Conservation (phyloP, 1,284 basidiomycete genomes). For the Retiboletus flavoniger region DNA sequence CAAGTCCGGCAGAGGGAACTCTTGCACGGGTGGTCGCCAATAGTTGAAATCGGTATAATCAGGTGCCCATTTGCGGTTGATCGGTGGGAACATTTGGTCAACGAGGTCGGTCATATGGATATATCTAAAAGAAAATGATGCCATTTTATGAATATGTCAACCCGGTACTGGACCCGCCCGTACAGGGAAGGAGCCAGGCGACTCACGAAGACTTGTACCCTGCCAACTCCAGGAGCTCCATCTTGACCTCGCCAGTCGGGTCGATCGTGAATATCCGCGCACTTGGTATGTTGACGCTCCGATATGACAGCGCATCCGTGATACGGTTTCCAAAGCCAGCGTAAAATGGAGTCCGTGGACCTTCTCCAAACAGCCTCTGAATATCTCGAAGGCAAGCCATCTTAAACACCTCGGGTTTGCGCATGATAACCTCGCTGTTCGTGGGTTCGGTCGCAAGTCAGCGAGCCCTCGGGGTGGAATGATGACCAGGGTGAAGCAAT, state of each 20-base stretch:
- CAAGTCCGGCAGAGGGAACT: constrained; percentile 86
- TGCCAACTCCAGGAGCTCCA: constrained; percentile 92
- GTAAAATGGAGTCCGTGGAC: constrained; percentile 81
- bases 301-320: constrained; percentile 96
- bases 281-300: constrained; percentile 92
- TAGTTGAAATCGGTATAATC: constrained; percentile 98
- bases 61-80: constrained; percentile 81
- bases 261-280: constrained; percentile 98
- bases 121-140: constrained; percentile 50
- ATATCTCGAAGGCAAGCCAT: constrained; percentile 99
- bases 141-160: neutral
- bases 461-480: neutral
- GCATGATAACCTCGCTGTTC: constrained; percentile 91
- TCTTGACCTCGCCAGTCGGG: constrained; percentile 93
- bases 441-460: neutral
- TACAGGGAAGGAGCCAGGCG: neutral
- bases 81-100: constrained; percentile 98
- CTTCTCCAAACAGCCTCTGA: constrained; percentile 83
- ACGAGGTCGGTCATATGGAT: constrained; percentile 98
- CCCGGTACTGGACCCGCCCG: neutral
- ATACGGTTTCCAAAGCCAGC: constrained; percentile 99
- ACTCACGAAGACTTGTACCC: constrained; percentile 94
- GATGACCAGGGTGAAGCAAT: neutral
- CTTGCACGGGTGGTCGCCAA: constrained; percentile 82
- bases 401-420: constrained; percentile 99